A percentile compares a stretch with the other conserved stretches of the same genome.
Conservation (phyloP, 2,329 filamentous ascomycete species). For the Pseudogymnoascus destructans region DNA sequence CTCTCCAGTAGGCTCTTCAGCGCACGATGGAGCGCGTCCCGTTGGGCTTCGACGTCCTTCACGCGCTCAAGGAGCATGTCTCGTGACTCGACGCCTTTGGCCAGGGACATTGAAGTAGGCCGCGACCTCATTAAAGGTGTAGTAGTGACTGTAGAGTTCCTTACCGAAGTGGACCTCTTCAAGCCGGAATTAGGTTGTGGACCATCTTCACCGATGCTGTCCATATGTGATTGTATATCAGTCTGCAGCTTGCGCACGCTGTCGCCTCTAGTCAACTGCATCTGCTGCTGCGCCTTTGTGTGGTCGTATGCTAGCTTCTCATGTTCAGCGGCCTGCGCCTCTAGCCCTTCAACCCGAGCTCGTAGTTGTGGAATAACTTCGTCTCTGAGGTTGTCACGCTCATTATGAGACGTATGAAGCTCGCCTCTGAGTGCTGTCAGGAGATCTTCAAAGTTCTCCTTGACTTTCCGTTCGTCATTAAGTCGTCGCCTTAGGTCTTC, state of each 20-base stretch:
- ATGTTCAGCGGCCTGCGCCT: constrained; percentile 58
- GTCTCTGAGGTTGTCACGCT: constrained; percentile 83
- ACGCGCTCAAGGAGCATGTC: constrained; percentile 65
- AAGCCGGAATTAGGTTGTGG: constrained; percentile 41
- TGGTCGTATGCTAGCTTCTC: constrained; percentile 62
- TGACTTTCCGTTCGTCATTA: constrained; percentile 71
- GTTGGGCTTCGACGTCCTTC: constrained; percentile 86
- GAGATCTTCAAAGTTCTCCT: constrained; percentile 88
- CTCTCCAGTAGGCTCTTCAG: constrained; percentile 75
- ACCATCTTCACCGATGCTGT: constrained; percentile 47
- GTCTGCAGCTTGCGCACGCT: constrained; percentile 32
- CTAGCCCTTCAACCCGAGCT: constrained; percentile 64
- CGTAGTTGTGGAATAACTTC: constrained; percentile 71
- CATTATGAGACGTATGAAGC: constrained; percentile 67
- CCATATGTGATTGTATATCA: constrained; percentile 32
- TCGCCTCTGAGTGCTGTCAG: constrained; percentile 73
- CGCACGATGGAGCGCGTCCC: constrained; percentile 80
- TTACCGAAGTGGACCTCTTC: constrained; percentile 42
- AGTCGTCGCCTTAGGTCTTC: constrained; percentile 75
- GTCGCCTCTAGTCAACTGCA: neutral
- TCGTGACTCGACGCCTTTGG: constrained; percentile 34
- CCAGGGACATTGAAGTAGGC: constrained; percentile 8
- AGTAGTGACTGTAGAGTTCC: constrained; percentile 13
- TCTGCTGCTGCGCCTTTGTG: constrained; percentile 10
- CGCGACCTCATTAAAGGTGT: neutral